Conservation (phyloP, 208 protist species). For the Trichomonas tenax region DNA sequence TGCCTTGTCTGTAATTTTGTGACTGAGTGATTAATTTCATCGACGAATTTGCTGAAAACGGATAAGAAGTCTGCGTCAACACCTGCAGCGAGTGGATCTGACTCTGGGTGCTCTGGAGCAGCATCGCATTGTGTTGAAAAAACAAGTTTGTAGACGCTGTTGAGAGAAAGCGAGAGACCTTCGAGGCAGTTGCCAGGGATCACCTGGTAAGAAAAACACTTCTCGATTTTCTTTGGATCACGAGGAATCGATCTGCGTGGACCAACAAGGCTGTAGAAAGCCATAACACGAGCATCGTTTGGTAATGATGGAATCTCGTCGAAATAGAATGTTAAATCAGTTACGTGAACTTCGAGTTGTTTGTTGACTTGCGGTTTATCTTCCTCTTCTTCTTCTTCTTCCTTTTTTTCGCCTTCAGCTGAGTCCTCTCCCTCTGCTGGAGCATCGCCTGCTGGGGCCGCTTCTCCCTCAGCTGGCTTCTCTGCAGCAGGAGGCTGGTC, state of each 20-base stretch:
- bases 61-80: background rate
- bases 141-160: background rate
- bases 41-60: background rate
- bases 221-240: background rate
- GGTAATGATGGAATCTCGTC: background rate
- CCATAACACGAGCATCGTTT: background rate
- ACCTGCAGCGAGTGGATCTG: background rate
- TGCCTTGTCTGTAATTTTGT: background rate
- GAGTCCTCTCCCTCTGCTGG: background rate
- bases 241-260: background rate
- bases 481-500: background rate
- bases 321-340: background rate
- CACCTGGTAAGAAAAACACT: background rate
- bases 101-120: background rate
- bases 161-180: background rate
- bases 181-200: conserved; percentile 15
- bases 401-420: background rate
- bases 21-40: conserved; percentile 15
- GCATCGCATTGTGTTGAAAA: background rate
- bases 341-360: background rate
- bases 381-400: background rate
- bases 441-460: background rate
- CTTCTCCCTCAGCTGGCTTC: background rate
- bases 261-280: background rate
- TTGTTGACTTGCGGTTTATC: background rate